phyloP scores from a whole-genome alignment of 805 yeast genomes.

The Metschnikowia shivogae region DNA sequence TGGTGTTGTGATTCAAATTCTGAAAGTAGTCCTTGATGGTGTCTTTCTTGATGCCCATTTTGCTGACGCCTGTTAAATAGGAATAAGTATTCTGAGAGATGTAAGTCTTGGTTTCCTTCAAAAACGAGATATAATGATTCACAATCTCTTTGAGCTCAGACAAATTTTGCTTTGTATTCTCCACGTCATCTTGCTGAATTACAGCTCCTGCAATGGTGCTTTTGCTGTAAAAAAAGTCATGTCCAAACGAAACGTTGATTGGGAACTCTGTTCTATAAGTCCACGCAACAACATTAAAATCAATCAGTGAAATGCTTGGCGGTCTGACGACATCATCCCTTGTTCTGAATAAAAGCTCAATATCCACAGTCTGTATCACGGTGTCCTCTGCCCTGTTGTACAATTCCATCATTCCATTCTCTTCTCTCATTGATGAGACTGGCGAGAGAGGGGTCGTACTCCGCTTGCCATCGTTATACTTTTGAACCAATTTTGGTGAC shows the following conservation, averaged over 20 bases:
- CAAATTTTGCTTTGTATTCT: constrained; percentile 32
- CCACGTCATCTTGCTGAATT: constrained; percentile 24
- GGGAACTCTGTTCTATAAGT: constrained; percentile 39
- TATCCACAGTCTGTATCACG: constrained; percentile 20
- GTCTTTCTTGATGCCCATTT: constrained; percentile 38
- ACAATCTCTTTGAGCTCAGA: constrained; percentile 35
- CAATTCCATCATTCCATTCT: constrained; percentile 26
- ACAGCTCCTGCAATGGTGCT: constrained; percentile 19
- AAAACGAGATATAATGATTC: constrained; percentile 29
- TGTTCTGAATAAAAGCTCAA: constrained; percentile 27
- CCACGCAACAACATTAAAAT: constrained; percentile 38
- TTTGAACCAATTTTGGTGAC: constrained; percentile 35
- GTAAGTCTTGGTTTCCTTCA: constrained; percentile 30
- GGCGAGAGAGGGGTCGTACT: constrained; percentile 5
- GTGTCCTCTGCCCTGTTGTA: constrained; percentile 28
- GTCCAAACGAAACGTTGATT: constrained; percentile 35
- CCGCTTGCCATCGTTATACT: constrained; percentile 28
- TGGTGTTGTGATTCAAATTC: constrained; percentile 16
- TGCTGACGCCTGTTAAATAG: constrained; percentile 35
- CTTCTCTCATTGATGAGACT: constrained; percentile 3
- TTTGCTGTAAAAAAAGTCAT: constrained; percentile 39
- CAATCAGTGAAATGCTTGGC: constrained; percentile 33
- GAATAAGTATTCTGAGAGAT: constrained; percentile 32
- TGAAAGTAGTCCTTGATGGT: constrained; percentile 35
- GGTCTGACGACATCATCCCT: constrained; percentile 23